A percentile compares a stretch with the other conserved stretches of the same genome.
Conservation (phyloP, 2,329 filamentous ascomycete species). For the Ceratocystis diversiconidia region DNA sequence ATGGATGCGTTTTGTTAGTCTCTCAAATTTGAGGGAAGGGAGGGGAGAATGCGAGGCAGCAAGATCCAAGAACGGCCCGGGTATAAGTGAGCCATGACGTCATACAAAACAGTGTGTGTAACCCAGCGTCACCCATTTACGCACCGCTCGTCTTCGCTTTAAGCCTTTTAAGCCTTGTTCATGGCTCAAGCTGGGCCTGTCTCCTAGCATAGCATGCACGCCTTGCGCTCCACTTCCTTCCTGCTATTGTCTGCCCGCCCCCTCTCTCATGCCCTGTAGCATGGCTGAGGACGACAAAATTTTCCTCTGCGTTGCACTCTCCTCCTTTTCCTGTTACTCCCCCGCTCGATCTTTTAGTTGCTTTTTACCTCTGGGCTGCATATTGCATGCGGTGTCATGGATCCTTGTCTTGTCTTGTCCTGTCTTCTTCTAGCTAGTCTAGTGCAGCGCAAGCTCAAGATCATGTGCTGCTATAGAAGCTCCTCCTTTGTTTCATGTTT, state of each 20-base stretch:
- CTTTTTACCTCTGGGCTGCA: background rate
- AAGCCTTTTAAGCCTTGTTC: background rate
- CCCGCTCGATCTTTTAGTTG: background rate
- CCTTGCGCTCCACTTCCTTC: no score
- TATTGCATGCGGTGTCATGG: background rate
- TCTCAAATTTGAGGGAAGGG: background rate
- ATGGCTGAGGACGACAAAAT: background rate
- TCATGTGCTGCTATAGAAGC: background rate
- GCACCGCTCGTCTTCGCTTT: background rate
- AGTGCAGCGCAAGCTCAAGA: background rate
- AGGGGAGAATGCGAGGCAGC: no score
- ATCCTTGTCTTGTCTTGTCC: background rate
- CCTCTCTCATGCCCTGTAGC: no score
- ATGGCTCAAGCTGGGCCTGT: background rate
- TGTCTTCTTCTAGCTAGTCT: background rate
- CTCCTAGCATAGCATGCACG: no score
- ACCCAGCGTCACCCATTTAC: background rate
- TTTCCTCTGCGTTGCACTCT: background rate
- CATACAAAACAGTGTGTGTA: background rate
- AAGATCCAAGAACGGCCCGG: background rate
- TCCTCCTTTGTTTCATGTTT: background rate
- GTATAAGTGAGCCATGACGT: background rate
- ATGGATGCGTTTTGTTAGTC: background rate
- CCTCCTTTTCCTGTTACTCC: background rate
- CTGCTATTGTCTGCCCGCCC: background rate